Evolutionary conservation across 2,329 filamentous ascomycete genomes (phyloP).

Genomic region (Apiospora hydei): DNA sequence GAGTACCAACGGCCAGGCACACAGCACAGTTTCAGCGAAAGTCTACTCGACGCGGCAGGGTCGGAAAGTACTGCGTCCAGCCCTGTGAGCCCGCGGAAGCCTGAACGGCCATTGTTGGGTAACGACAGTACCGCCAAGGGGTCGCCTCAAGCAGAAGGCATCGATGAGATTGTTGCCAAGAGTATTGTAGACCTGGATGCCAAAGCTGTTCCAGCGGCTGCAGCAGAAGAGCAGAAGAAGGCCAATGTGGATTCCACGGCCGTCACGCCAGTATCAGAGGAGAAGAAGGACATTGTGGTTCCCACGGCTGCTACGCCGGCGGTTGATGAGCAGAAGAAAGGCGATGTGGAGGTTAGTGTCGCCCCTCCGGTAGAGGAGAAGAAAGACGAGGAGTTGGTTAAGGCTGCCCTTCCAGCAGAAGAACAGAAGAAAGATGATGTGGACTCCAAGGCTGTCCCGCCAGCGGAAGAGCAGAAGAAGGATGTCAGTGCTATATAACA

Average conservation of each 20-base stretch:
- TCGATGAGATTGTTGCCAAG: constrained; percentile 26
- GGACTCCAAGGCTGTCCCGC: not conserved
- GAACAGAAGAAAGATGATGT: not conserved
- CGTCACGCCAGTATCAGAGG: not conserved
- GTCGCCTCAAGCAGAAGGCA: constrained; percentile 17
- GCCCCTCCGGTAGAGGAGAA: not conserved
- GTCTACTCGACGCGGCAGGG: constrained; percentile 49
- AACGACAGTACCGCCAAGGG: constrained; percentile 28
- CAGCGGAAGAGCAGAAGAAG: constrained; percentile 2
- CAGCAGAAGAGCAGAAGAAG: not conserved
- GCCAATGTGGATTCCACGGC: not conserved
- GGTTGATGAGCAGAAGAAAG: not conserved
- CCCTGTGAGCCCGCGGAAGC: constrained; percentile 35
- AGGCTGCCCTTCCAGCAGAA: not conserved
- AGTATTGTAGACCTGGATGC: not conserved
- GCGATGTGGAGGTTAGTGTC: not conserved
- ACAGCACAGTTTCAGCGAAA: constrained; percentile 54
- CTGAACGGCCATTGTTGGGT: constrained; percentile 20
- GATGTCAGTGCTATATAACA: not conserved
- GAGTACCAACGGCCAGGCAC: constrained; percentile 43
- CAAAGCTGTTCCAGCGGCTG: not conserved
- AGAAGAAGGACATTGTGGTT: not conserved
- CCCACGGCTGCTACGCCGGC: not conserved
- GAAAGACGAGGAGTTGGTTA: not conserved
- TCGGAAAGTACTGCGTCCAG: constrained; percentile 37